phyloP scores from a whole-genome alignment of 495 filamentous ascomycete species.

The Pseudotulostoma volvatum region DNA sequence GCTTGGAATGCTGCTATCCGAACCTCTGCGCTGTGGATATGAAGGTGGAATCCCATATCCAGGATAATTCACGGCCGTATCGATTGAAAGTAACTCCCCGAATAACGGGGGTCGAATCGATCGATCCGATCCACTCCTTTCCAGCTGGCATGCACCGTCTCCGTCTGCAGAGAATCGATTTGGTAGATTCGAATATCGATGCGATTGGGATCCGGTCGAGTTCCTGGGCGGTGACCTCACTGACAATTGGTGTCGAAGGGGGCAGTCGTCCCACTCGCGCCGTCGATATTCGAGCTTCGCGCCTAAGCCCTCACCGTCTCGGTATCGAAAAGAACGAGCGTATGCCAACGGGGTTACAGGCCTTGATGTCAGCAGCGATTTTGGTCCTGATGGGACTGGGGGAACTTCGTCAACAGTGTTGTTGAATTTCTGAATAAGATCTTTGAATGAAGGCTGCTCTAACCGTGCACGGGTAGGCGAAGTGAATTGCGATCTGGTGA shows the following conservation, averaged over 20 bases:
- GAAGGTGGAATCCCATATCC: slow-evolving; percentile 24
- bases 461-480: slow-evolving; percentile 14
- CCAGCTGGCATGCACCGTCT: no score
- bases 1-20: slow-evolving; percentile 37
- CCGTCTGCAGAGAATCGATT: neutral
- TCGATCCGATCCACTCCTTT: slow-evolving; percentile 6
- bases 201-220: slow-evolving; percentile 1
- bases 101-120: slow-evolving; percentile 27
- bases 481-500: slow-evolving; percentile 10
- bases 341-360: slow-evolving; percentile 19
- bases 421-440: slow-evolving; percentile 46
- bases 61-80: slow-evolving; percentile 19
- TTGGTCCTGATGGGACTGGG: slow-evolving; percentile 25
- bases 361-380: slow-evolving; percentile 13
- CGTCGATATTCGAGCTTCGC: neutral
- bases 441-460: slow-evolving; percentile 39
- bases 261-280: slow-evolving; percentile 4
- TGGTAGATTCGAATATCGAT: no score
- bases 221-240: slow-evolving; percentile 3
- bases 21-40: slow-evolving; percentile 31
- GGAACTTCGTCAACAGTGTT: slow-evolving; percentile 36
- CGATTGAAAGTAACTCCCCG: slow-evolving; percentile 31
- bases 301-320: neutral
- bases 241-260: slow-evolving; percentile 2
- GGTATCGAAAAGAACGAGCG: no score